Base-by-base conservation (phyloP, 1,139 yeast species). In the Saccharomyces hybrid region DNA sequence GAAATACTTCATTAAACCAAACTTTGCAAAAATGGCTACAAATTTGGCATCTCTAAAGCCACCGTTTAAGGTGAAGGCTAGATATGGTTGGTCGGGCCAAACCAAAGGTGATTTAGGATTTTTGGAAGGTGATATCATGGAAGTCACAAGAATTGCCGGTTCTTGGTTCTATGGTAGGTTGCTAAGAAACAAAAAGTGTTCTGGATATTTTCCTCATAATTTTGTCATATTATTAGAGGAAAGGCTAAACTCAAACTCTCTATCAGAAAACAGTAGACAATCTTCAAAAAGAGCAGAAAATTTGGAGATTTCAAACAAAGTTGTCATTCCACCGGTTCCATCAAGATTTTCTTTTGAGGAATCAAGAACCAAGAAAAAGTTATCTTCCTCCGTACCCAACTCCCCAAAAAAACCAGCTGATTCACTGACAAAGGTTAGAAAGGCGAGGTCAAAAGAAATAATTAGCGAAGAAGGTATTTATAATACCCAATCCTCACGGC, bases 151-250 rank as follows among this genome's bases (percentile, higher is more conserved):
- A 61, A 90, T 93, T 7, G 96, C 91, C 66, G 96, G 95, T 25
- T 84, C 85, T 64, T 89, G 96, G 95, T 90, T 95, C 87, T 87
- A 82, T 64, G 99, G 99, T 1, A 77, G 80, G 59, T 78, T 91
- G 55, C 75, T 84, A 60, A 78, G 98, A 65, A 90, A 89, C 73
- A 87, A 84, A 60, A 83, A 88, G 59, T 64, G 67, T 49, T 83
- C 83, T 49, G 99, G 99, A 0, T 78, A 83, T 53, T 91, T 93
- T 64, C 98, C 98, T 0, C 79, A 84, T 52, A 93, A 90, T 64
- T 91, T 86, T 67, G 97, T 90, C 13, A 83, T 81, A 57, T 66
- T 78, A 49, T 71, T 82, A 52, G 80, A 74, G 53, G 74, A 70
- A 28, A 59, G 62, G 25, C 51, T 59, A 25, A 60, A 57, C 44